Evolutionary conservation across 2,329 filamentous ascomycete species (phyloP), one percentile per base, ranked within the genome.

Genomic region (Aspergillaceae sp.): DNA sequence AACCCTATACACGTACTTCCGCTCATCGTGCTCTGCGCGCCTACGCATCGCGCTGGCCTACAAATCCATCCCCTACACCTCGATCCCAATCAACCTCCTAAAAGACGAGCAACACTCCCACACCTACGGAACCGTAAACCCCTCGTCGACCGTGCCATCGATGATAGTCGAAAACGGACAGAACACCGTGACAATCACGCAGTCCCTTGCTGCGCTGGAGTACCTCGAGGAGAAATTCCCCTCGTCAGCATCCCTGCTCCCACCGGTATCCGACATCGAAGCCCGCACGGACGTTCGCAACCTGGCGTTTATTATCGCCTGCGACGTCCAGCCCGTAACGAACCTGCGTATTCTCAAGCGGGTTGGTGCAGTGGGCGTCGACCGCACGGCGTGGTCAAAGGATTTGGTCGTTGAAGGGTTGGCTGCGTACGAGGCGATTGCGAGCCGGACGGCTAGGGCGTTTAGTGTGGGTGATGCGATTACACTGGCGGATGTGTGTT

Each of bases 1-100:
- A 41, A 64, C 59, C 2, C 73, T 83, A 7, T 74, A 83, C 66
- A 76, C 72, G 49, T 83, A 81, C 65, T 82, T 77, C 63, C 72
- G 77, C 51, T 83, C 80, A 41, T 82, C 78, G 10, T 83, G 79
- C 65, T 77, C 78, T 1, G 78, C 75, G 0, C 75, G 80, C 8
- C 66, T 84, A 4, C 78, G 78, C 40, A 82, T 83, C 48, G 77
- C 78, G 7, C 66, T 81, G 1, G 66, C 76, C 46, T 66, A 79
- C 43, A 83, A 83, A 53, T 58, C 58, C 26, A 70, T 83, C 44
- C 52, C 66, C 2, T 76, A 75, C 52, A 68, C 69, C 5, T 61
- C 68, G 19, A 61, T 71, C 30, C 67, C 70, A 44, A 64, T 82
- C 57, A 76, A 82, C 55, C 72, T 82, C 4, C 67, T 79, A 49